A percentile compares a stretch with the other conserved stretches of the same genome.
These are phyloP conservation scores for Cyberlindnera misumaiensis DNA, from an alignment of 805 yeast species.

Conservation along the genomic window DNA sequence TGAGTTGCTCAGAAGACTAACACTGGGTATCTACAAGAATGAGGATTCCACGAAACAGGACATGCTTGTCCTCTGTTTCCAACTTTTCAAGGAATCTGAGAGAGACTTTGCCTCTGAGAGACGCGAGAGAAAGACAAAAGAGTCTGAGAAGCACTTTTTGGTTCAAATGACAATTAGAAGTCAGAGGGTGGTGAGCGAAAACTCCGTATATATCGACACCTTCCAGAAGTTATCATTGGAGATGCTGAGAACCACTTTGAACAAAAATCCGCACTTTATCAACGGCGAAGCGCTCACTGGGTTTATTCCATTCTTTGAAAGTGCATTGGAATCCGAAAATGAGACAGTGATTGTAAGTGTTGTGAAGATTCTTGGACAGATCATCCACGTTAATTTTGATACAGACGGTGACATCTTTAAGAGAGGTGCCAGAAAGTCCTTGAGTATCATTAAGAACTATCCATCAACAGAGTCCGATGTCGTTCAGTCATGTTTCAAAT, in stretches of 20 bases:
- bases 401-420: slow-evolving; percentile 45
- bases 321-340: slow-evolving; percentile 54
- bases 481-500: slow-evolving; percentile 73
- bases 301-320: slow-evolving; percentile 66
- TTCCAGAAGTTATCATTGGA: slow-evolving; percentile 76
- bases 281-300: slow-evolving; percentile 57
- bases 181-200: slow-evolving; percentile 45
- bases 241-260: slow-evolving; percentile 61
- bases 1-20: slow-evolving; percentile 68
- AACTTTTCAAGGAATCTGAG: slow-evolving; percentile 53
- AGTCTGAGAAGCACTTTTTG: slow-evolving; percentile 58
- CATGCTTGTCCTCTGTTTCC: slow-evolving; percentile 65
- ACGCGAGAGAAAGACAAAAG: slow-evolving; percentile 25
- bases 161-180: slow-evolving; percentile 66
- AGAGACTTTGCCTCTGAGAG: slow-evolving; percentile 18
- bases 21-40: slow-evolving; percentile 76
- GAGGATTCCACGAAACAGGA: slow-evolving; percentile 48
- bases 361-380: slow-evolving; percentile 52
- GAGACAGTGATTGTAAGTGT: slow-evolving; percentile 73
- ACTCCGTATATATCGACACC: slow-evolving; percentile 48
- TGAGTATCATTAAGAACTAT: slow-evolving; percentile 62
- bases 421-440: slow-evolving; percentile 51
- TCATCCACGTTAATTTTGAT: slow-evolving; percentile 57
- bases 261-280: slow-evolving; percentile 53
- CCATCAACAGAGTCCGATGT: slow-evolving; percentile 74